Conservation (phyloP, 1,139 yeast genomes). For the Nakaseomyces uthaithaninus region DNA sequence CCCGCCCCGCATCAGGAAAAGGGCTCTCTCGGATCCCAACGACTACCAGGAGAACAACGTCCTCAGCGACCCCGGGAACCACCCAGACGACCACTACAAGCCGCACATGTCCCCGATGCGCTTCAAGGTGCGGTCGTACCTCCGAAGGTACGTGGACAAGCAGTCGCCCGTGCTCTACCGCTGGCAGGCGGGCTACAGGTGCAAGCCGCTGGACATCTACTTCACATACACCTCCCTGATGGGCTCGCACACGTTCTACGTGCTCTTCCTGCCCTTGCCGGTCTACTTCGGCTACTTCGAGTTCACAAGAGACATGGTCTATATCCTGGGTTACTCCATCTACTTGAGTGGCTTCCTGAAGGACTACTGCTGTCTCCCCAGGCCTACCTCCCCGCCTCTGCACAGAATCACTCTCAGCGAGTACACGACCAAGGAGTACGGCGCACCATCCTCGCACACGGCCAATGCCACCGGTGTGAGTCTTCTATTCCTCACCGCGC, state of each 20-base stretch:
- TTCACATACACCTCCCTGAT: constrained; percentile 86
- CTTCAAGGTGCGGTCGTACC: constrained; percentile 45
- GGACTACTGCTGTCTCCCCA: constrained; percentile 80
- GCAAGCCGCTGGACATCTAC: constrained; percentile 54
- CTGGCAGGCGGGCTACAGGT: constrained; percentile 48
- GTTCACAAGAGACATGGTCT: constrained; percentile 61
- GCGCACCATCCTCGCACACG: constrained; percentile 88
- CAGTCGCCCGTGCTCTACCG: constrained; percentile 59
- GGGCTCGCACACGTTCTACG: constrained; percentile 92
- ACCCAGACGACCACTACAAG: constrained; percentile 57
- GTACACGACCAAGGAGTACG: constrained; percentile 87
- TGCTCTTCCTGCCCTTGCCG: constrained; percentile 76
- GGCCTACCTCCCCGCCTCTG: constrained; percentile 89
- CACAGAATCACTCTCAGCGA: constrained; percentile 83
- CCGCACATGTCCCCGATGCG: constrained; percentile 51
- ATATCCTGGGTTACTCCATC: constrained; percentile 77
- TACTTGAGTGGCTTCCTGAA: constrained; percentile 71
- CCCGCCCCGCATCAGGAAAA: constrained; percentile 3
- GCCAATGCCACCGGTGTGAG: constrained; percentile 88
- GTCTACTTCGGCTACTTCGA: constrained; percentile 70
- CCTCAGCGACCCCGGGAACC: constrained; percentile 62
- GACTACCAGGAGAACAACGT: constrained; percentile 15
- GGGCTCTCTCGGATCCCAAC: constrained; percentile 11
- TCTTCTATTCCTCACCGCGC: constrained; percentile 19
- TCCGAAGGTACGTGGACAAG: constrained; percentile 52